These are phyloP conservation scores for Chlamydomonas applanata DNA, from an alignment of 139 green algal genomes.

Conservation along the genomic window DNA sequence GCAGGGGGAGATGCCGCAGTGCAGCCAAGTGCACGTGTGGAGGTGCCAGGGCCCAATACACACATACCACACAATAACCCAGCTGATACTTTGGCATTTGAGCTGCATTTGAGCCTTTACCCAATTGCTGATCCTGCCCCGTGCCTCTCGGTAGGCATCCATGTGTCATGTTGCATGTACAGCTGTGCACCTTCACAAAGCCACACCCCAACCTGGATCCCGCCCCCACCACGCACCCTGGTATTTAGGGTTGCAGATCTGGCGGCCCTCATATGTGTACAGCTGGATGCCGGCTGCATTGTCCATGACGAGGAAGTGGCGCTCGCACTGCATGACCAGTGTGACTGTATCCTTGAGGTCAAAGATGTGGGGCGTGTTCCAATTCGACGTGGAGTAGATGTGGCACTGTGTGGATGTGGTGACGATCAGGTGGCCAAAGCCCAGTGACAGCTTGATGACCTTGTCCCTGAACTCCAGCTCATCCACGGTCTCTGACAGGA, in stretches of 20 bases:
- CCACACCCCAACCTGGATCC: no score
- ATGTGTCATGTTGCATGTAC: no score
- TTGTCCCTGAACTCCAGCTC: constrained; percentile 75
- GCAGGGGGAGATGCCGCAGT: no score
- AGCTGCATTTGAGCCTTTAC: no score
- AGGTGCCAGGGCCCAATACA: no score
- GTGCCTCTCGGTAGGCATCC: no score
- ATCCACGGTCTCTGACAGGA: constrained; percentile 60
- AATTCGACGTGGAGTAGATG: constrained; percentile 66
- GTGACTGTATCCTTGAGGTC: constrained; percentile 63
- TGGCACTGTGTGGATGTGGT: constrained; percentile 71
- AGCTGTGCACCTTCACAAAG: no score
- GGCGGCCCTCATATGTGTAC: constrained; percentile 71
- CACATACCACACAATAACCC: no score
- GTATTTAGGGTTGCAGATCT: constrained; percentile 66
- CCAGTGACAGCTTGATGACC: constrained; percentile 69
- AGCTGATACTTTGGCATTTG: no score
- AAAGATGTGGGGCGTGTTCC: constrained; percentile 73
- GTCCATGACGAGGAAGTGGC: constrained; percentile 65
- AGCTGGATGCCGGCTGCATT: constrained; percentile 58
- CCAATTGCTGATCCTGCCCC: no score
- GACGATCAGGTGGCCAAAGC: constrained; percentile 72
- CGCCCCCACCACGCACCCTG: constrained; percentile 31
- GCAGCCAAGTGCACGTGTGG: no score
- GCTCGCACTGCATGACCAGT: constrained; percentile 53